Evolutionary conservation across 805 yeast species (phyloP), one percentile per base, ranked within the genome.

Genomic region (Kluyveromyces lactis): DNA sequence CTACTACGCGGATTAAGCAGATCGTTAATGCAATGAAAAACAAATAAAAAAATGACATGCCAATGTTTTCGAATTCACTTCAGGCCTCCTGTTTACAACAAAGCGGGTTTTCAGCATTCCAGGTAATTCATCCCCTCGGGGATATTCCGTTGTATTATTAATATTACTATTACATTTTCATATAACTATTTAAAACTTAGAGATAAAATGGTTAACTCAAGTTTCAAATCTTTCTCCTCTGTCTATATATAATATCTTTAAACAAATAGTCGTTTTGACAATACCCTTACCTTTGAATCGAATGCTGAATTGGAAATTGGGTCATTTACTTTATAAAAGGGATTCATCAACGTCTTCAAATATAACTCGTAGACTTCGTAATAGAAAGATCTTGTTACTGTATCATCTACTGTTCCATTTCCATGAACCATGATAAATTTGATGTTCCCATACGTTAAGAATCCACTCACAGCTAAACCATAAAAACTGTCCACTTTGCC

Each of bases 401-500:
- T 87, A 47, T 90, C 96, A 45, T 73, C 68, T 3, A 58, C 46
- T 29, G 52, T 52, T 12, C 39, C 49, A 30, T 36, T 44, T 2
- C 44, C 49, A 48, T 82, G 86, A 2, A 82, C 64, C 47, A 92
- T 70, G 16, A 92, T 61, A 46, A 90, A 75, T 56, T 86, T 86
- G 50, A 85, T 73, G 53, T 86, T 89, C 4, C 96, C 90, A 38
- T 87, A 87, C 0, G 96, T 86, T 30, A 90, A 71, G 56, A 78
- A 92, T 3, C 90, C 94, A 40, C 86, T 83, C n/a, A 90, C 75
- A 35, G 71, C 66, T 48, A 79, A 76, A 4, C 92, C 94, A 58
- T 89, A 86, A 59, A 86, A 90, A 27, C 80, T 77, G 62, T 92
- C 98, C 15, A 90, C 75, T 33, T 75, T 75, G 33, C 90, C 89